A percentile compares a stretch with the other conserved stretches of the same genome.
phyloP scores from a whole-genome alignment of 768 basidiomycete species.

The Coprinopsis cinerea region DNA sequence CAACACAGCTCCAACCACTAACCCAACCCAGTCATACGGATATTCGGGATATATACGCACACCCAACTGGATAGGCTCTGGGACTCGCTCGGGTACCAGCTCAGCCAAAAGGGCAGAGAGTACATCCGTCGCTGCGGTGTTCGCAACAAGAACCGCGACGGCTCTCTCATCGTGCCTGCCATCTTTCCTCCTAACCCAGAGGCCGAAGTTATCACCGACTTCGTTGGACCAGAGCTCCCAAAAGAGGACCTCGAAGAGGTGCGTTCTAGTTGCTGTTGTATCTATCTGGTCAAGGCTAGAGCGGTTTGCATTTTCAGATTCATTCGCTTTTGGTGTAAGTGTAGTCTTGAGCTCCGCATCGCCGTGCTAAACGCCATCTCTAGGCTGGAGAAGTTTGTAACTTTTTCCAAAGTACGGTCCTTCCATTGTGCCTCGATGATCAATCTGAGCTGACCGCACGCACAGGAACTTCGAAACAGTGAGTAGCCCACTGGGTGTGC shows the following conservation, averaged over 20 bases:
- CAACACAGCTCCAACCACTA: background rate
- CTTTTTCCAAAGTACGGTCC: constrained; percentile 30
- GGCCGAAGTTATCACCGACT: background rate
- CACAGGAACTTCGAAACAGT: constrained; percentile 19
- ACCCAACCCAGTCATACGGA: background rate
- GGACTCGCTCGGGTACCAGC: constrained; percentile 26
- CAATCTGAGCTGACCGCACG: background rate
- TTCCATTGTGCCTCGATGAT: background rate
- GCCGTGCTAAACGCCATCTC: background rate
- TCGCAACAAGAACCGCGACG: constrained; percentile 26
- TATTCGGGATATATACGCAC: constrained; percentile 23
- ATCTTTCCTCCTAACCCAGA: constrained; percentile 30
- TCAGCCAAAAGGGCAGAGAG: constrained; percentile 34
- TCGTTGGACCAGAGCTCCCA: constrained; percentile 26
- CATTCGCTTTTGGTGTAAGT: constrained; percentile 51
- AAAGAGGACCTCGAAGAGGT: constrained; percentile 45
- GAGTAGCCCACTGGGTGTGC: background rate
- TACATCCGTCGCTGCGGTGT: constrained; percentile 25
- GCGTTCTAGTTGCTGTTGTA: background rate
- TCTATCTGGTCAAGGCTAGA: background rate
- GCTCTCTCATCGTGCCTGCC: constrained; percentile 31
- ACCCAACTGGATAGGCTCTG: constrained; percentile 27
- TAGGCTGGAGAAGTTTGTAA: constrained; percentile 39
- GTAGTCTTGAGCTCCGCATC: background rate
- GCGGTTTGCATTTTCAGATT: constrained; percentile 27